Percentiles rank a stretch among this genome's conserved stretches.
These are phyloP conservation scores for Lentinus brumalis DNA, from an alignment of 768 basidiomycete genomes.

Conservation along the genomic window DNA sequence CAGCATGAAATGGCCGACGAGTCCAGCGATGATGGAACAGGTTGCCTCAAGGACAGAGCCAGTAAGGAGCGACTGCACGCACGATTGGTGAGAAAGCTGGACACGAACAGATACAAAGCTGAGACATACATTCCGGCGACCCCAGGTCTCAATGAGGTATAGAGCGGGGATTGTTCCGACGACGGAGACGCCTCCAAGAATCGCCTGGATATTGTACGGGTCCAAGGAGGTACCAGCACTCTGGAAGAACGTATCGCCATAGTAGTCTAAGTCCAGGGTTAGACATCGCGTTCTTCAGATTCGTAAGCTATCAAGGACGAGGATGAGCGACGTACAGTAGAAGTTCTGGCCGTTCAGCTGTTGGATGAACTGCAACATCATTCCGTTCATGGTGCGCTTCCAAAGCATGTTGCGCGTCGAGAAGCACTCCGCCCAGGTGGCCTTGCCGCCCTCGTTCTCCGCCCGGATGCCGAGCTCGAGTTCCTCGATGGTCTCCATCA, in stretches of 20 bases:
- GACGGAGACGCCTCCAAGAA: slow-evolving; percentile 76
- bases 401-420: slow-evolving; percentile 65
- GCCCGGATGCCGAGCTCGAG: slow-evolving; percentile 63
- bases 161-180: slow-evolving; percentile 72
- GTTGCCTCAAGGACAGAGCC: slow-evolving; percentile 62
- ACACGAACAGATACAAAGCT: background rate
- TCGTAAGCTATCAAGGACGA: background rate
- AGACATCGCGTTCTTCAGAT: slow-evolving; percentile 14
- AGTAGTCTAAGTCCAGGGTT: slow-evolving; percentile 56
- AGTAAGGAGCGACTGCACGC: slow-evolving; percentile 59
- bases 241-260: slow-evolving; percentile 81
- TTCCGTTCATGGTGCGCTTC: slow-evolving; percentile 77
- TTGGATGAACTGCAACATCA: slow-evolving; percentile 83
- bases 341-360: slow-evolving; percentile 83
- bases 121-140: slow-evolving; percentile 59
- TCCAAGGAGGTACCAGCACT: slow-evolving; percentile 69
- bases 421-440: slow-evolving; percentile 80
- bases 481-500: slow-evolving; percentile 62
- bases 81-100: background rate
- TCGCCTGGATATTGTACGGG: slow-evolving; percentile 74
- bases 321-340: slow-evolving; percentile 53
- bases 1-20: slow-evolving; percentile 71
- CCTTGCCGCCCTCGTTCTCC: slow-evolving; percentile 81
- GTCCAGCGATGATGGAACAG: slow-evolving; percentile 66
- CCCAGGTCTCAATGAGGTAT: slow-evolving; percentile 70